These are phyloP conservation scores for Collybiopsis luxurians DNA, from an alignment of 768 basidiomycete species.

Conservation along the genomic window DNA sequence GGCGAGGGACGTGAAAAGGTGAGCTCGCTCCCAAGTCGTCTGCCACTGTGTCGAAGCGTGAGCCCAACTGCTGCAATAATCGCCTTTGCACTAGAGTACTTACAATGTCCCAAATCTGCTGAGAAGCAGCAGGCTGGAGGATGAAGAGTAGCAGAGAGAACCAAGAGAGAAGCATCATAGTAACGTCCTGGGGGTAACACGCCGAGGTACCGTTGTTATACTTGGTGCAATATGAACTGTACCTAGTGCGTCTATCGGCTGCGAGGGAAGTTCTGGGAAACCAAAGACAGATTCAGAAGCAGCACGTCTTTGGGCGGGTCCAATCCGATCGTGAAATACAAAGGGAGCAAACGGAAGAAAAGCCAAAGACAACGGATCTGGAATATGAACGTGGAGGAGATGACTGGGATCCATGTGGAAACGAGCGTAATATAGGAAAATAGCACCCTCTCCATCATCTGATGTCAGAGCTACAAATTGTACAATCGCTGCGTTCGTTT, in stretches of 20 bases:
- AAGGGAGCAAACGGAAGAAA: too few relatives aligned
- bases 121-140: slow-evolving; percentile 29
- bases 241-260: too few relatives aligned
- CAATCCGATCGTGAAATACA: too few relatives aligned
- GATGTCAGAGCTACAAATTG: too few relatives aligned
- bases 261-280: too few relatives aligned
- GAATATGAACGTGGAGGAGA: too few relatives aligned
- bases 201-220: neutral
- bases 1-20: slow-evolving; percentile 48
- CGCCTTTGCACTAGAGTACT: slow-evolving; percentile 15
- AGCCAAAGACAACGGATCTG: too few relatives aligned
- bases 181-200: neutral
- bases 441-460: too few relatives aligned
- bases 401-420: neutral
- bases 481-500: too few relatives aligned
- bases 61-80: slow-evolving; percentile 1
- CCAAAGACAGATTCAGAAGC: too few relatives aligned
- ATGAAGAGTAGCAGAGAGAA: slow-evolving; percentile 7
- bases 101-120: slow-evolving; percentile 56
- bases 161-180: neutral
- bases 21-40: slow-evolving; percentile 52
- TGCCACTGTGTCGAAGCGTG: slow-evolving; percentile 44
- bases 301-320: too few relatives aligned
- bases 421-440: neutral
- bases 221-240: neutral